Base-by-base conservation (phyloP, 2,329 filamentous ascomycete genomes). In the Fusarium veterinarium region DNA sequence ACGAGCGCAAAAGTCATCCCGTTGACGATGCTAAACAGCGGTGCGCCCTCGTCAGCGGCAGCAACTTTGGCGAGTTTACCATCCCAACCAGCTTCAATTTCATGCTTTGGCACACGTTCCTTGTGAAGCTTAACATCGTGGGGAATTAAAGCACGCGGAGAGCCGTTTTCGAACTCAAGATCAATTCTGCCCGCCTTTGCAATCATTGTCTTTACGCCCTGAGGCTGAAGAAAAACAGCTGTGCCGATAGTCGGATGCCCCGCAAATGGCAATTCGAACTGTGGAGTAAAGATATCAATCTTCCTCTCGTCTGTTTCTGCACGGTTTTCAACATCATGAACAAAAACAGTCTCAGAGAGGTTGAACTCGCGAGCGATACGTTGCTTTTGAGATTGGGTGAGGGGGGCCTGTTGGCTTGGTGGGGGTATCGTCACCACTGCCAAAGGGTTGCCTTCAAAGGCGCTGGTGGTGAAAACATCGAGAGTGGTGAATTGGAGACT, bases 1-100 rank as follows among this genome's bases (percentile, higher is more conserved):
- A 92, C 83, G 17, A 93, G 86, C 16, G 90, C 80, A 78, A 94
- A 94, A 0, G 89, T 89, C 91, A 95, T 92, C 42, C 92, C 93
- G 41, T 89, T 88, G 30, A 94, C 92, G 42, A 94, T 88, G 66
- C 88, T 90, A 49, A 90, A 85, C 5, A 89, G 72, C 4, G 86
- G 85, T 2, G 86, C 83, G 8, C 73, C 68, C 14, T 82, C 64
- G 77, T 85, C 83, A 3, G 81, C 82, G 7, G 76, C 76, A 8
- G 65, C 72, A 0, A 72, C 35, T 19, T 79, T 74, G 2, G 62
- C 37, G 8, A 79, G 19, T 20, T 28, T 72, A 3, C 82, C 77
- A 14, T 75, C 64, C 12, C 58, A 58, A 48, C 69, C 30, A 20
- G 46, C 37, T 17, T 40, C 31, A 31, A 76, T 38, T 28, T 45